Base-by-base conservation (phyloP, 805 yeast species). In the Nakazawaea molendinolei region DNA sequence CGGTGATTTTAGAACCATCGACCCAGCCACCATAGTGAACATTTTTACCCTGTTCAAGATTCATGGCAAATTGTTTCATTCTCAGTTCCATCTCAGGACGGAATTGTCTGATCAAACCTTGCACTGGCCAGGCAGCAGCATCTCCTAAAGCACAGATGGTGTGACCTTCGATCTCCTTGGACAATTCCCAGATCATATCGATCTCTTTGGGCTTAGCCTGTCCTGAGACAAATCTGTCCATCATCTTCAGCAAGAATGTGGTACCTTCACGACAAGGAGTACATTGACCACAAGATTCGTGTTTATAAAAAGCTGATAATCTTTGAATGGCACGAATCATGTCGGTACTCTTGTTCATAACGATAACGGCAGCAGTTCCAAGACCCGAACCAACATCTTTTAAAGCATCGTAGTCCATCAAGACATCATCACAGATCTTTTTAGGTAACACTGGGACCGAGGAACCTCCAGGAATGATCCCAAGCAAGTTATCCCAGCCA, bases 201-300 rank as follows among this genome's bases (percentile, higher is more conserved):
- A 86, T 86, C 60, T 86, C 95, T 47, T 74, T 74, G 52, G 72
- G 79, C 42, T 72, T 69, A 31, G 92, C 95, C 65, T 84, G 92
- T 34, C 95, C 95, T 41, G 62, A 61, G 44, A 66, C 74, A 58
- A 86, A 74, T 55, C 95, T 74, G 55, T 79, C 81, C 95, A 86
- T 86, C 75, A 84, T 79, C 62, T 76, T 81, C 42, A 71, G 67
- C 49, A 86, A 66, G 82, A 90, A 86, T 15, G 94, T 80, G 29
- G 95, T 85, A 40, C 95, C 95, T 64, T 86, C 95, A 58, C 95
- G 77, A 65, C 95, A 86, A 41, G 95, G 95, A 4, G 95, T 86
- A 67, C 95, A 86, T 65, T 86, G 95, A 41, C 95, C 95, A 65
- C 95, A 86, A 6, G 92, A 81, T 69, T 86, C 95, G 63, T 86